Conservation (phyloP, 208 protist species). For the Crithidia expoeki region DNA sequence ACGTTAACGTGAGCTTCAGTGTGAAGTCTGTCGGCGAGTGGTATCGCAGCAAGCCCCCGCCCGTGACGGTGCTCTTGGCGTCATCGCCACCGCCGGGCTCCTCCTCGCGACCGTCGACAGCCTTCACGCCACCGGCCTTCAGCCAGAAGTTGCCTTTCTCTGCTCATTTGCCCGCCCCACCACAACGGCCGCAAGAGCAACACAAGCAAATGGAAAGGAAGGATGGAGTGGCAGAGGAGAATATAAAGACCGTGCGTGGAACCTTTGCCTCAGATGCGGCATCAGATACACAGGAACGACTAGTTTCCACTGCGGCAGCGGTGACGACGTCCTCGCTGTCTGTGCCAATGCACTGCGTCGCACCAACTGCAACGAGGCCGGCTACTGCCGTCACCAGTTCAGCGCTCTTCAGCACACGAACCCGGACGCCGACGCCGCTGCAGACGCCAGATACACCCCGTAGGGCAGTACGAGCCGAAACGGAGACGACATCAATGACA, state of each 20-base stretch:
- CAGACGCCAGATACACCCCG: not conserved
- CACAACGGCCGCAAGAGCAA: not conserved
- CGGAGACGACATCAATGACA: not conserved
- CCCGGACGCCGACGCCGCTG: not conserved
- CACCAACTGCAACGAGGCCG: not conserved
- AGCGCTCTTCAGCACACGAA: conserved; percentile 11
- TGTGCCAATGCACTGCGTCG: not conserved
- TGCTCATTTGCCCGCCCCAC: not conserved
- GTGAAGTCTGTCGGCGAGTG: not conserved
- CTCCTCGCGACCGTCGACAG: conserved; percentile 6
- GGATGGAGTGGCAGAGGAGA: not conserved
- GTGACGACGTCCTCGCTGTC: not conserved
- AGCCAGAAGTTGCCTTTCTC: conserved; percentile 9
- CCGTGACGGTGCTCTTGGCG: conserved; percentile 5
- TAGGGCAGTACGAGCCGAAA: not conserved
- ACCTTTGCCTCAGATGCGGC: not conserved
- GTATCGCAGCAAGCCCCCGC: conserved; percentile 14
- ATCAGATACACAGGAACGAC: no score
- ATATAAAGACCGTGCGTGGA: not conserved
- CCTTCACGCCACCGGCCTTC: conserved; percentile 23
- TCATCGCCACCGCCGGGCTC: conserved; percentile 5
- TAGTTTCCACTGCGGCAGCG: not conserved
- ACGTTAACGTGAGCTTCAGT: not conserved
- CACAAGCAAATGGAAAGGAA: not conserved
- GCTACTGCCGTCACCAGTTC: not conserved